Evolutionary conservation across 2,329 filamentous ascomycete genomes (phyloP).

Genomic region (Cordyceps pruinosa): DNA sequence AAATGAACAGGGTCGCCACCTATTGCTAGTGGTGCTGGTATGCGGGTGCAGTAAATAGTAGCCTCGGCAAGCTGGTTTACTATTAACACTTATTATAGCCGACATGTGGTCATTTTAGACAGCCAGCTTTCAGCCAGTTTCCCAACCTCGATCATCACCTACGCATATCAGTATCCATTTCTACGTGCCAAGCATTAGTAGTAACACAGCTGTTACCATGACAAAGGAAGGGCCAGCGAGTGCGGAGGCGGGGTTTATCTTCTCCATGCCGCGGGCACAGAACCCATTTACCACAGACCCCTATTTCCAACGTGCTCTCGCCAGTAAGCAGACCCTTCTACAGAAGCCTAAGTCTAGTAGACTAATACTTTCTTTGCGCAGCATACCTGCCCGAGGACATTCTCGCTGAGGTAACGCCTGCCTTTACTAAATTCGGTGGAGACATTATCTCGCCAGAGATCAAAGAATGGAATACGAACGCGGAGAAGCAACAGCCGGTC

Average conservation of each 20-base stretch:
- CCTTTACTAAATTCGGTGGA: background rate
- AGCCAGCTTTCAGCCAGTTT: too few species aligned
- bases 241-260: conserved; percentile 11
- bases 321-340: background rate
- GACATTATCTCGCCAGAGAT: conserved; percentile 7
- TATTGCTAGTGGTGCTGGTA: too few species aligned
- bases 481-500: conserved; percentile 12
- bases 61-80: too few species aligned
- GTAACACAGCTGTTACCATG: too few species aligned
- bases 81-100: too few species aligned
- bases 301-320: conserved; percentile 1
- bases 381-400: conserved; percentile 9
- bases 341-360: background rate
- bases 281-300: conserved; percentile 8
- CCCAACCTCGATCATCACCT: too few species aligned
- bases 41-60: too few species aligned
- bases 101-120: too few species aligned
- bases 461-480: conserved; percentile 12
- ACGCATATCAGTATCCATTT: too few species aligned
- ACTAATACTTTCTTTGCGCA: background rate
- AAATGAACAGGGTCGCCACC: too few species aligned
- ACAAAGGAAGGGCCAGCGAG: too few species aligned
- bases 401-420: background rate
- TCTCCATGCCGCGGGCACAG: conserved; percentile 4
- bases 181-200: too few species aligned